phyloP scores from a whole-genome alignment of 2,329 filamentous ascomycete genomes.

The Didymella exigua region DNA sequence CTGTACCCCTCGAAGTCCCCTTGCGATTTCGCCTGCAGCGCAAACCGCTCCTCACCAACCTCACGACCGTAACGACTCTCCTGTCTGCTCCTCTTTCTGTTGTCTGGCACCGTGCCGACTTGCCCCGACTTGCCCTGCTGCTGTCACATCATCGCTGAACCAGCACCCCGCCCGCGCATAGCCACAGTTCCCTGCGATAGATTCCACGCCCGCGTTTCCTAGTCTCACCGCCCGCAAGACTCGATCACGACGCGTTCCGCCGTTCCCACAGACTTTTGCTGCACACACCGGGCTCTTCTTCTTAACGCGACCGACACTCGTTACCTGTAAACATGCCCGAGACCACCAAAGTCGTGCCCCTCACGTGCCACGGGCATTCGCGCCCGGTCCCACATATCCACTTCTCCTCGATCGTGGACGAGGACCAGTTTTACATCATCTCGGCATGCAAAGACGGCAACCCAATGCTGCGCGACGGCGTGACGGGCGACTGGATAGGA shows the following conservation, averaged over 20 bases:
- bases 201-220: conserved; percentile 20
- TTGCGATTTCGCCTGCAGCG: conserved; percentile 12
- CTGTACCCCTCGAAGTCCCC: conserved; percentile 12
- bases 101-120: conserved; percentile 8
- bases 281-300: conserved; percentile 1
- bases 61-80: conserved; percentile 41
- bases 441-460: conserved; percentile 98
- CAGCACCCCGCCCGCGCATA: conserved; percentile 6
- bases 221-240: conserved; percentile 21
- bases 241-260: conserved; percentile 1
- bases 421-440: conserved; percentile 87
- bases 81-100: conserved; percentile 25
- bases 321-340: conserved; percentile 39
- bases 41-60: conserved; percentile 31
- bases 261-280: background rate
- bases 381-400: conserved; percentile 88
- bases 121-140: conserved; percentile 2
- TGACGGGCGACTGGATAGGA: conserved; percentile 81
- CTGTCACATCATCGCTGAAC: background rate
- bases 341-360: conserved; percentile 71
- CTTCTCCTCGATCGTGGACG: conserved; percentile 83
- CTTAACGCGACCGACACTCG: conserved; percentile 1
- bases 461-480: conserved; percentile 94
- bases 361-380: conserved; percentile 94
- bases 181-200: conserved; percentile 14